These are phyloP conservation scores for Serpula lacrymans DNA, from an alignment of 768 basidiomycete genomes.

Conservation along the genomic window DNA sequence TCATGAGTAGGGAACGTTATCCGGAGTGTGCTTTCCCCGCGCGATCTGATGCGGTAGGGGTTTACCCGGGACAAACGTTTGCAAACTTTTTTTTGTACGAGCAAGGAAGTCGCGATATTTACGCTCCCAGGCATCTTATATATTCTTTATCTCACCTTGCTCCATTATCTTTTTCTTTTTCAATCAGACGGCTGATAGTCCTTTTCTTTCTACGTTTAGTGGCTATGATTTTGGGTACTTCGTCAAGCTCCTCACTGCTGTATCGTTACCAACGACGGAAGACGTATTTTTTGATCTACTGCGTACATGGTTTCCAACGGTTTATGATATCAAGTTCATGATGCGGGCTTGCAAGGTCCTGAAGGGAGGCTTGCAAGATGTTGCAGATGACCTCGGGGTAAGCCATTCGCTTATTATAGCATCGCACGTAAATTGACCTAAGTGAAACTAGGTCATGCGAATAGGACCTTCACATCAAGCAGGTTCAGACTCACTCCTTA, in stretches of 20 bases:
- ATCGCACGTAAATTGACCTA: conserved; percentile 1
- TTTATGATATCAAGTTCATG: conserved; percentile 98
- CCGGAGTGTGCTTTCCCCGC: not conserved
- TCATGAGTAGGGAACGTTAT: conserved; percentile 3
- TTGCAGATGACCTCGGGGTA: conserved; percentile 94
- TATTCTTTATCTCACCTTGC: not conserved
- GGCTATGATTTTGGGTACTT: conserved; percentile 99
- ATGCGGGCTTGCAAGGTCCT: conserved; percentile 82
- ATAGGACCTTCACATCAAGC: conserved; percentile 94
- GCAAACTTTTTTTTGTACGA: not conserved
- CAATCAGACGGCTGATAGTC: not conserved
- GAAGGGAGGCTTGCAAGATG: conserved; percentile 89
- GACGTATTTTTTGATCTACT: conserved; percentile 87
- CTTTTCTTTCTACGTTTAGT: conserved; percentile 38
- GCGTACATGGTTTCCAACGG: conserved; percentile 89
- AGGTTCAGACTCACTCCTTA: conserved; percentile 94
- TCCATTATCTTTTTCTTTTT: not conserved
- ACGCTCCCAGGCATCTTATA: not conserved
- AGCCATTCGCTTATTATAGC: conserved; percentile 20
- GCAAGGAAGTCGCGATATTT: not conserved
- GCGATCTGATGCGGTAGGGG: too few species aligned
- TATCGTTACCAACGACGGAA: conserved; percentile 85
- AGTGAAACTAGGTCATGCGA: conserved; percentile 65
- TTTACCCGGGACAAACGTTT: not conserved
- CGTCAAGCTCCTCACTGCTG: conserved; percentile 84